Evolutionary conservation across 1,139 yeast genomes (phyloP), one percentile per base, ranked within the genome.

Genomic region (Geotrichum citri-aurantii): DNA sequence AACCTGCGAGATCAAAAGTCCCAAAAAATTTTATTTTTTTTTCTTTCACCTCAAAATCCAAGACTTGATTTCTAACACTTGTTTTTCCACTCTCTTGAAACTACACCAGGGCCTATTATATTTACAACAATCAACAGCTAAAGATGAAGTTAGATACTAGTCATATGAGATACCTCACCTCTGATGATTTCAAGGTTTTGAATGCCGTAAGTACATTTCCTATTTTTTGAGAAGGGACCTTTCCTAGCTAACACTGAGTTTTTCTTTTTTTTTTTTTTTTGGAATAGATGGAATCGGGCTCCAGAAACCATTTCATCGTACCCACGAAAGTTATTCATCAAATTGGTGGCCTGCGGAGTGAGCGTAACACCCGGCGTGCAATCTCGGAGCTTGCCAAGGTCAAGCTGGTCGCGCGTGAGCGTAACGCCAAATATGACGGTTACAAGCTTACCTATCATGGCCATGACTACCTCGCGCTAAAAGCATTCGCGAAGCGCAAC

Each of bases 221-320:
- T 19, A 17, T 29, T n/a, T 49, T 37, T 5, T 14, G n/a, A n/a
- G n/a, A 27, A 26, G 27, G 12, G 2, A 3, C 6, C 17, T n/a
- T 17, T n/a, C n/a, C 31, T 8, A 14, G 17, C 17, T 27, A 21
- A 54, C 49, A 37, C 54, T n/a, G n/a, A n/a, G 29, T 26, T 26
- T 26, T 27, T 23, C n/a, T 24, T 7, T 37, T 14, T 14, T 26
- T 3, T 21, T n/a, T n/a, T n/a, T n/a, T n/a, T n/a, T n/a, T n/a
- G n/a, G n/a, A n/a, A 11, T 44, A 66, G 61, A 69, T 75, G 8
- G 99, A 93, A 71, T 79, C 82, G 73, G 99, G 98, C 8, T 86
- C 97, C 1, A 81, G 89, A 65, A 91, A 88, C 72, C 99, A 95
- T 73, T 97, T 93, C 71, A 82, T 95, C 61, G 98, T 95, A 19